These are phyloP conservation scores for Colletotrichum destructivum DNA, from an alignment of 2,329 filamentous ascomycete genomes.

Conservation along the genomic window DNA sequence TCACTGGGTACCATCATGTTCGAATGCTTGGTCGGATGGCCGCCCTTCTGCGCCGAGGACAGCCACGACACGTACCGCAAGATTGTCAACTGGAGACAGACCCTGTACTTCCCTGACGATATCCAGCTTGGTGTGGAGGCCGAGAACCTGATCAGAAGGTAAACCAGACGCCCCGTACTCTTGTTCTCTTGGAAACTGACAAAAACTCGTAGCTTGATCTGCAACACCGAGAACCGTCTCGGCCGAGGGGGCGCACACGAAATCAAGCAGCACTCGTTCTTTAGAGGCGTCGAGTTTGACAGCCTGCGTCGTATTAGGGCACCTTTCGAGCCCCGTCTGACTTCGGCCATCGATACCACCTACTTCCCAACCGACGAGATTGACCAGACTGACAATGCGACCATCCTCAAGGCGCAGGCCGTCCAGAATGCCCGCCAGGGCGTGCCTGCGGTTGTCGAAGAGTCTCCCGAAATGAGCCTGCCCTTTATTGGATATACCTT, in stretches of 20 bases:
- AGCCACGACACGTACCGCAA: slow-evolving; percentile 98
- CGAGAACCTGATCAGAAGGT: slow-evolving; percentile 94
- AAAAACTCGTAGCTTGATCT: slow-evolving; percentile 80
- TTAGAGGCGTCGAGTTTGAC: slow-evolving; percentile 96
- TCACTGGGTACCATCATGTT: slow-evolving; percentile 99
- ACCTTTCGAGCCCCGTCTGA: slow-evolving; percentile 94
- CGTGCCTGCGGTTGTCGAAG: slow-evolving; percentile 68
- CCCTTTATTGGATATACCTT: slow-evolving; percentile 98
- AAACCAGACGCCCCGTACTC: slow-evolving; percentile 51
- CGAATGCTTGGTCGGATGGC: slow-evolving; percentile 98
- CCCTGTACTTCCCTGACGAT: slow-evolving; percentile 96
- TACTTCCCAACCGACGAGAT: slow-evolving; percentile 99
- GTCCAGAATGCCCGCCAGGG: slow-evolving; percentile 74
- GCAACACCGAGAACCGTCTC: slow-evolving; percentile 92
- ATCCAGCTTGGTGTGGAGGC: slow-evolving; percentile 90
- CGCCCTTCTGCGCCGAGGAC: slow-evolving; percentile 98
- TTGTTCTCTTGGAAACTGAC: background rate
- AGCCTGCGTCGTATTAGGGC: slow-evolving; percentile 92
- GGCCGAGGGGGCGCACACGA: slow-evolving; percentile 89
- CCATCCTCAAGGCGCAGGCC: slow-evolving; percentile 87
- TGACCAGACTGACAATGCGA: slow-evolving; percentile 94
- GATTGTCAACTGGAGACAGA: slow-evolving; percentile 98
- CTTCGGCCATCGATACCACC: slow-evolving; percentile 94
- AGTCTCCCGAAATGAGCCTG: slow-evolving; percentile 94
- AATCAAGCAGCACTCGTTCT: slow-evolving; percentile 95